Percentiles rank a stretch among this genome's conserved stretches.
Conservation (phyloP, 805 yeast genomes). For the Alloascoidea hylecoeti region DNA sequence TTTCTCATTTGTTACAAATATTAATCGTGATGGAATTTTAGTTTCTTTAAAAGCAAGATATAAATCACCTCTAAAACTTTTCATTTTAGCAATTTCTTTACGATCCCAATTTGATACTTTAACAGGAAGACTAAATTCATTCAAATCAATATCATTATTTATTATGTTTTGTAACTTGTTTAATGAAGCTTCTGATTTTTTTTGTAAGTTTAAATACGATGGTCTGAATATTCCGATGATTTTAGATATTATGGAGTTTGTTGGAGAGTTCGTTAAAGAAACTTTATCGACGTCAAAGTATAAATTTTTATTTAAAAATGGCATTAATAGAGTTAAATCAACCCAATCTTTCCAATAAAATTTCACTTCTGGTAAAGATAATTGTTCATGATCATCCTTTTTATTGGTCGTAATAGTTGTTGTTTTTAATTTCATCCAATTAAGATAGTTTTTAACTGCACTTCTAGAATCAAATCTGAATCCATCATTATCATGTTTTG, state of each 20-base stretch:
- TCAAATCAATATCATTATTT: neutral
- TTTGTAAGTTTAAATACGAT: neutral
- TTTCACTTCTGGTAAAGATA: neutral
- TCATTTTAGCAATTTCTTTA: slow-evolving; percentile 3
- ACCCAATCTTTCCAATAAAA: slow-evolving; percentile 29
- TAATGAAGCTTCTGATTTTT: neutral
- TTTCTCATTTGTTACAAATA: neutral
- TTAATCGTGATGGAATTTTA: neutral
- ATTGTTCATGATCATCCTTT: neutral
- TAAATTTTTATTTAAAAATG: slow-evolving; percentile 3
- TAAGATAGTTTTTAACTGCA: neutral
- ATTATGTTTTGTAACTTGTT: neutral
- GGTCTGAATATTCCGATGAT: no score
- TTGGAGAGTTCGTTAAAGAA: no score
- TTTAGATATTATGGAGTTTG: no score
- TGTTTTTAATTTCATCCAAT: neutral
- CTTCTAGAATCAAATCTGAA: neutral
- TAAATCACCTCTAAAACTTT: neutral
- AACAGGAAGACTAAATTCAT: slow-evolving; percentile 1
- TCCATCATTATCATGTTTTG: neutral
- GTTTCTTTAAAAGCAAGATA: neutral
- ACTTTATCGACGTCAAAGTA: neutral
- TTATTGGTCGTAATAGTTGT: no score
- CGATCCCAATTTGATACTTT: slow-evolving; percentile 3
- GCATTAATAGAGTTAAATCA: slow-evolving; percentile 37